A percentile compares a stretch with the other conserved stretches of the same genome.
Evolutionary conservation across 768 basidiomycete species (phyloP).

Genomic region (Hemileccinum impolitum): DNA sequence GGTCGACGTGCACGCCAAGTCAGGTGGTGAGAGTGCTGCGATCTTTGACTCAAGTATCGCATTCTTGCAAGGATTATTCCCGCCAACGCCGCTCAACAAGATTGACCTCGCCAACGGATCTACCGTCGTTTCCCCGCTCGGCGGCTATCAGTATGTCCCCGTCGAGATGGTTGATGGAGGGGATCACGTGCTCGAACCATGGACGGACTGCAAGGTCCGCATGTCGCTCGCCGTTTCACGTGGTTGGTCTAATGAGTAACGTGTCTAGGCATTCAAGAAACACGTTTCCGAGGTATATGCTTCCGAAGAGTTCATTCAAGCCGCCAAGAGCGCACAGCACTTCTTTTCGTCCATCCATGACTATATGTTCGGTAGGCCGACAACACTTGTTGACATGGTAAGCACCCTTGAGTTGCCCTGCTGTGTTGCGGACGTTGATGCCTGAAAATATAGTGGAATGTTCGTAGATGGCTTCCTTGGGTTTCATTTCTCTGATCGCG

Average conservation of each 20-base stretch:
- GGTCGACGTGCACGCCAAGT: conserved; percentile 76
- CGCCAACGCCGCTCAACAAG: conserved; percentile 65
- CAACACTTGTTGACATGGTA: conserved; percentile 63
- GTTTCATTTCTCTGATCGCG: conserved; percentile 9
- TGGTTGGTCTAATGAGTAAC: conserved; percentile 22
- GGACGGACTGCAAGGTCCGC: conserved; percentile 59
- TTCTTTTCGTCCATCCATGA: conserved; percentile 67
- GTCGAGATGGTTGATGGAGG: conserved; percentile 55
- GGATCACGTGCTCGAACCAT: conserved; percentile 77
- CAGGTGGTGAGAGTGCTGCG: conserved; percentile 73
- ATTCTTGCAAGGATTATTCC: conserved; percentile 79
- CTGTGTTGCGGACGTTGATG: too few relatives aligned
- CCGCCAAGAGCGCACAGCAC: conserved; percentile 49
- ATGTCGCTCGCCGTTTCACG: conserved; percentile 33
- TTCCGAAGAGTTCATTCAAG: conserved; percentile 62
- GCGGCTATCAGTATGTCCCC: conserved; percentile 85
- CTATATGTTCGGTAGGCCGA: conserved; percentile 64
- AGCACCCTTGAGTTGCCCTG: conserved; percentile 27
- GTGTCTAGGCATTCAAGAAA: conserved; percentile 55
- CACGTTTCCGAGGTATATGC: conserved; percentile 60
- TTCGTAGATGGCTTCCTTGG: conserved; percentile 33
- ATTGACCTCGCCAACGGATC: conserved; percentile 77
- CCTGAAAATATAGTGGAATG: conserved; percentile 58
- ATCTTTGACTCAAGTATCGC: conserved; percentile 85
- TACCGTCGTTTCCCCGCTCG: conserved; percentile 67